These are phyloP conservation scores for Ceratobasidium sp. DNA, from an alignment of 1,284 basidiomycete species.

Conservation along the genomic window DNA sequence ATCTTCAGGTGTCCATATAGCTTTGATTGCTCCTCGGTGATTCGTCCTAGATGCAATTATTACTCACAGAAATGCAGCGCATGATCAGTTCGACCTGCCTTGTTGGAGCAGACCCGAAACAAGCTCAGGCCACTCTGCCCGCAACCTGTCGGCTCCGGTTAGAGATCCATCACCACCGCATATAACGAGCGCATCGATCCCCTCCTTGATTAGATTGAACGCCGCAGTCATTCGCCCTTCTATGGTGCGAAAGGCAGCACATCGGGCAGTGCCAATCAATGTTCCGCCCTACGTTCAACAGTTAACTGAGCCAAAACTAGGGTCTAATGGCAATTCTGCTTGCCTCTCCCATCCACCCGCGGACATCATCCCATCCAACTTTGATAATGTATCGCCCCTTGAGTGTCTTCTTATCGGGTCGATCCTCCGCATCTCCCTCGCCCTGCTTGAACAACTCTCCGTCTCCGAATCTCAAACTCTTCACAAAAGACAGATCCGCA, in stretches of 20 bases:
- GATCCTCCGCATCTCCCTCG: conserved; percentile 72
- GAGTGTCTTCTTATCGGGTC: conserved; percentile 67
- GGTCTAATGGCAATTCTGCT: conserved; percentile 42
- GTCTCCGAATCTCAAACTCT: conserved; percentile 87
- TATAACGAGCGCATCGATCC: conserved; percentile 95
- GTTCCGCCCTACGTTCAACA: conserved; percentile 93
- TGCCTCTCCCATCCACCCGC: conserved; percentile 91
- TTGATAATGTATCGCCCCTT: conserved; percentile 94
- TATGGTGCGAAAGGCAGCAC: conserved; percentile 81
- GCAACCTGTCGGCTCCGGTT: conserved; percentile 93
- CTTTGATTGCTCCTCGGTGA: conserved; percentile 74
- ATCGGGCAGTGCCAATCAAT: conserved; percentile 94
- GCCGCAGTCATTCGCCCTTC: conserved; percentile 90
- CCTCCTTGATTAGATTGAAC: conserved; percentile 90
- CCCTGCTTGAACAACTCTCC: conserved; percentile 89
- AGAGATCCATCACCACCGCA: conserved; percentile 97
- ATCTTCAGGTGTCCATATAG: conserved; percentile 88
- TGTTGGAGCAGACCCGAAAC: conserved; percentile 70
- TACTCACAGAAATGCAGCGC: conserved; percentile 9
- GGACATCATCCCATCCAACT: conserved; percentile 98
- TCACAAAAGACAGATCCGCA: conserved; percentile 53
- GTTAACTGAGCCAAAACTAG: background rate
- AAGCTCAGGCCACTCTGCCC: conserved; percentile 91
- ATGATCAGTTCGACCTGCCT: conserved; percentile 51
- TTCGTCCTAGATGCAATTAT: conserved; percentile 58